Base-by-base conservation (phyloP, 306 rosid species). In the Castanospermum australe region DNA sequence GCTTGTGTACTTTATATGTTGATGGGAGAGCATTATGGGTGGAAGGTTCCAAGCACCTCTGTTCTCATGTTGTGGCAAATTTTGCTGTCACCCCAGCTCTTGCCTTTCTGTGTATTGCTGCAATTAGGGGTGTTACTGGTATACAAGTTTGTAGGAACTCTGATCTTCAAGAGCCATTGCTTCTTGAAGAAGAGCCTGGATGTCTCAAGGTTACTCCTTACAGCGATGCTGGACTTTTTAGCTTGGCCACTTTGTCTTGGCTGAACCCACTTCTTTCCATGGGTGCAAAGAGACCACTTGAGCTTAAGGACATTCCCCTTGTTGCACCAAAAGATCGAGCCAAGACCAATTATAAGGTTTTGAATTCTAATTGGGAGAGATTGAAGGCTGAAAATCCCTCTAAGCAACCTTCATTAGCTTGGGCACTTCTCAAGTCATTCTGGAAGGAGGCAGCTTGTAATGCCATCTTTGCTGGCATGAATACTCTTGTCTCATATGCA, bases 361-460 rank as follows among this genome's bases (percentile, higher is more conserved):
- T 93, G 93, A 90, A 90, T 81, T 85, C 89, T 18, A 89, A 89
- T 81, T 96, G 99, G 99, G 99, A 96, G 90, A 96, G 85, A 60
- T 22, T 89, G 89, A 96, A 91, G 90, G 90, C 88, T 18, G 99
- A 93, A 68, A 82, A 71, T 67, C 82, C 81, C 22, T 75, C 87
- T 2, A 63, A 54, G 52, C 93, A 82, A 70, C 96, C 98, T 61
- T 96, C 99, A 14, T 89, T 96, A 70, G 98, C 99, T 76, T 89
- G 94, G 99, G 96, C 94, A 13, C 83, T 93, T 86, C 89, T 96
- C 71, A 88, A 78, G 84, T 91, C 99, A 15, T 93, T 87, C 73
- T 89, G 98, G 99, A 96, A 88, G 86, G 99, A 96, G 86, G 99
- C 96, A 6, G 99, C 98, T 81, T 81, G 90, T 57, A 96, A 96